Evolutionary conservation across 495 filamentous ascomycete species (phyloP), one percentile per base, ranked within the genome.

Genomic region (Staphylotrichum longicolle): DNA sequence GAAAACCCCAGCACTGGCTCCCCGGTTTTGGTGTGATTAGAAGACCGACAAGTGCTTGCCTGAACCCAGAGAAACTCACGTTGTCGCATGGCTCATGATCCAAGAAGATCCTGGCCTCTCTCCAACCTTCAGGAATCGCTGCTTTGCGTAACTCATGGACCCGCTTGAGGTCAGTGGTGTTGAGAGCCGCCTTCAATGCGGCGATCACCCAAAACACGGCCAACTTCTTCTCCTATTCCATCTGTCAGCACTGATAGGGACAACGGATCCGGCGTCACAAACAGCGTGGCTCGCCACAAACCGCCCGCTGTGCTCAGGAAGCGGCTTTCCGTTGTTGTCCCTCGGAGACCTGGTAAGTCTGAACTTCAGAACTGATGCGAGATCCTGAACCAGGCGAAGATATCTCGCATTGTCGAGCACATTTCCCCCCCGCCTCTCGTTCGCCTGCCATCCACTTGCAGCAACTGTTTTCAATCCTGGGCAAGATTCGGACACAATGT

Each of bases 191-290:
- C 32, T 61, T 55, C 4, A 61, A 11, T 0, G 44, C 32, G 5
- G 62, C 49, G 32, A 57, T 30, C 6, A 63, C 39, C 61, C 61
- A 63, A 11, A 63, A 63, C 2, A 62, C 48, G 2, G 61, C 58
- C 0, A 67, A 32, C 45, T 67, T 63, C 12, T 67, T 63, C 14
- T 67, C 58, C 63, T 62, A 35, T 40, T 42, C 7, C 30, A 49
- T 12, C 5, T 4, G 32, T 58, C 6, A 40, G 48, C 14, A 32
- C 20, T 12, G 2, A n/a, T 11, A 4, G 12, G 15, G 34, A 15
- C 7, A 2, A 3, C 44, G 15, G 5, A 7, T 46, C 32, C 2
- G 12, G 14, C 14, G 1, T 10, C 3, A 52, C 44, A 9, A 30
- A 68, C 66, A 0, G 53, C 41, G 33, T 68, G 66, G 7, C 44